Base-by-base conservation (phyloP, 768 basidiomycete genomes). In the Leccinum rimulosum region DNA sequence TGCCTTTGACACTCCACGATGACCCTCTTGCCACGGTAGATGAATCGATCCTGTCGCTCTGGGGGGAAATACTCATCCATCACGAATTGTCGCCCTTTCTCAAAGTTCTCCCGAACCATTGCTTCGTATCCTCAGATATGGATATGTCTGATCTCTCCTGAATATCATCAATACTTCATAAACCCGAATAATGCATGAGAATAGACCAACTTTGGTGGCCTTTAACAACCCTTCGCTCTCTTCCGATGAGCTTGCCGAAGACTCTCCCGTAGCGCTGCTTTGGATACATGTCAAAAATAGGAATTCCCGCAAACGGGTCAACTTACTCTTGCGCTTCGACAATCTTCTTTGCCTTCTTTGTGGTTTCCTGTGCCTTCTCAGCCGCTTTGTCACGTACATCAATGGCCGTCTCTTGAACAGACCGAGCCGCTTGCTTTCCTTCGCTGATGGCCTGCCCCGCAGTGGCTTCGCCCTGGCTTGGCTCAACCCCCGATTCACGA, bases 1-100 rank as follows among this genome's bases (percentile, higher is more conserved):
- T 96, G 94, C 68, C 88, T 87, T 75, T 97, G 95, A 70, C 92
- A 95, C 68, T 98, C 95, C 58, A 95, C 81, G 55, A 97, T 84
- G 38, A 89, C 88, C 85, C 97, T 98, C 81, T 98, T 98, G 6
- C 85, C 81, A 12, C 96, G 84, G 79, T 88, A 96, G 68, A 98
- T 90, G 74, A 94, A 97, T 68, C 93, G 93, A 55, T 96, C 93
- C 25, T 93, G 83, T 22, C 96, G 80, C 73, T 95, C 95, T 65
- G 89, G 80, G 0, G 95, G 95, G 80, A 97, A 95, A 64, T 88
- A 89, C 40, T 95, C 91, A 52, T 95, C 91, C 15, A 76, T 74
- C 54, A 97, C 65, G 73, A 91, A 89, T 33, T 86, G 79, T 68
- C 84, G 84, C 27, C 84, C 80, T 15, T 81, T 80, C 50, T 89